Conservation (phyloP, 2,329 filamentous ascomycete species). For the Torrubiellomyces zombiae region DNA sequence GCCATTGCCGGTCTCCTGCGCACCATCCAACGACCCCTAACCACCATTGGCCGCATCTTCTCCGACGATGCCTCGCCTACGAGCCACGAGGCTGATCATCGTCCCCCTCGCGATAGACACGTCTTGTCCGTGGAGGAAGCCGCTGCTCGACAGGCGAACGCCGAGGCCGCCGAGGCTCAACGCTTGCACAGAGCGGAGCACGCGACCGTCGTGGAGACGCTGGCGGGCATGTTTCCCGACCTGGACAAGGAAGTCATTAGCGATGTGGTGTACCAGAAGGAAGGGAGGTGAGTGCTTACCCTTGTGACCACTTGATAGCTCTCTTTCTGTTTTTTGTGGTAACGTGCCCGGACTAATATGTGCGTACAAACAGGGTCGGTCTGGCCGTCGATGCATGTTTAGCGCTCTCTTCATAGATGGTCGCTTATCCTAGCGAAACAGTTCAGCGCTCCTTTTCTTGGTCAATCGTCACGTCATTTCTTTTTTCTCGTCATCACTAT, state of each 20-base stretch:
- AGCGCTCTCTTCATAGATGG: slow-evolving; percentile 37
- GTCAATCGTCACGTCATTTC: too few relatives aligned
- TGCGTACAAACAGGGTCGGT: slow-evolving; percentile 58
- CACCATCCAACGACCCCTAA: slow-evolving; percentile 80
- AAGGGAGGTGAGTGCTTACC: slow-evolving; percentile 58
- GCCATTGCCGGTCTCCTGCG: slow-evolving; percentile 73
- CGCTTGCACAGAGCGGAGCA: slow-evolving; percentile 74
- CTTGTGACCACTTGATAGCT: neutral
- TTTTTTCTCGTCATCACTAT: too few relatives aligned
- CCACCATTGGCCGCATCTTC: slow-evolving; percentile 88
- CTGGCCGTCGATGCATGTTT: slow-evolving; percentile 76
- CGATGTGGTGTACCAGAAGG: slow-evolving; percentile 89
- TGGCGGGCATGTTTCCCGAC: slow-evolving; percentile 93
- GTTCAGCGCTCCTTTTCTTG: too few relatives aligned
- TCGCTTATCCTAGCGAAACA: too few relatives aligned
- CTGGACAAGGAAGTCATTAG: slow-evolving; percentile 88
- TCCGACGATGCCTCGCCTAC: slow-evolving; percentile 54
- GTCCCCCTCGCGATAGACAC: slow-evolving; percentile 20
- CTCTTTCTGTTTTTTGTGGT: too few relatives aligned
- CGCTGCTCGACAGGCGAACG: slow-evolving; percentile 77
- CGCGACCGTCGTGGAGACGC: slow-evolving; percentile 77
- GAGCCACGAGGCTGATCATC: too few relatives aligned
- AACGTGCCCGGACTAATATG: too few relatives aligned
- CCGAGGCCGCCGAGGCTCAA: slow-evolving; percentile 75
- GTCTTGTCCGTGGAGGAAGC: slow-evolving; percentile 64